Percentiles rank a stretch among this genome's conserved stretches.
Conservation (phyloP, 2,329 filamentous ascomycete species). For the Diaporthe amygdali region DNA sequence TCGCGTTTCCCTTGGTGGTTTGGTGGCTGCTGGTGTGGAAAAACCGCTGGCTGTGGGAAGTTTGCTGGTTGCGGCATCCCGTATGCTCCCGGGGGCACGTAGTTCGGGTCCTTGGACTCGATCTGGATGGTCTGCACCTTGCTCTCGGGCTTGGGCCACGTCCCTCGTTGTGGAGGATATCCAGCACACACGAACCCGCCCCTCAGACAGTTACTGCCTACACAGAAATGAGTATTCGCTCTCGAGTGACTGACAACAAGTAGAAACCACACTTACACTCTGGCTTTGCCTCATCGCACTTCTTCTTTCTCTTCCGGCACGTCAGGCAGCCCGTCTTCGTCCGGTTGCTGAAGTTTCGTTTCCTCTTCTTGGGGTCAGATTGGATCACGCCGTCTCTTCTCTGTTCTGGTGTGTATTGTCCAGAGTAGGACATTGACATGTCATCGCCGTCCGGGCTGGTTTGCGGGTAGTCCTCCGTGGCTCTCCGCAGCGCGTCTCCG, state of each 20-base stretch:
- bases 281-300: constrained; percentile 93
- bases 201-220: constrained; percentile 87
- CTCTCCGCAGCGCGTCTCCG: constrained; percentile 50
- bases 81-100: constrained; percentile 66
- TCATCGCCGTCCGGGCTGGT: constrained; percentile 63
- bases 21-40: constrained; percentile 30
- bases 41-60: constrained; percentile 27
- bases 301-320: constrained; percentile 92
- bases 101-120: constrained; percentile 80
- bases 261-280: constrained; percentile 69
- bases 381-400: constrained; percentile 56
- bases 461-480: constrained; percentile 54
- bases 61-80: constrained; percentile 58
- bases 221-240: constrained; percentile 17
- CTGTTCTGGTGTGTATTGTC: constrained; percentile 52
- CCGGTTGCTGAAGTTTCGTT: constrained; percentile 88
- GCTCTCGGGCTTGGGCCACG: constrained; percentile 78
- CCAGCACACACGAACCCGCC: constrained; percentile 92
- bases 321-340: constrained; percentile 97
- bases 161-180: constrained; percentile 80
- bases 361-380: constrained; percentile 71
- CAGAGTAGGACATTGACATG: constrained; percentile 43
- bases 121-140: constrained; percentile 74
- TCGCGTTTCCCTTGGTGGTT: constrained; percentile 56
- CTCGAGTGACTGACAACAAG: background rate